Conservation (phyloP, 768 basidiomycete species). For the Sarcodon aspratus region DNA sequence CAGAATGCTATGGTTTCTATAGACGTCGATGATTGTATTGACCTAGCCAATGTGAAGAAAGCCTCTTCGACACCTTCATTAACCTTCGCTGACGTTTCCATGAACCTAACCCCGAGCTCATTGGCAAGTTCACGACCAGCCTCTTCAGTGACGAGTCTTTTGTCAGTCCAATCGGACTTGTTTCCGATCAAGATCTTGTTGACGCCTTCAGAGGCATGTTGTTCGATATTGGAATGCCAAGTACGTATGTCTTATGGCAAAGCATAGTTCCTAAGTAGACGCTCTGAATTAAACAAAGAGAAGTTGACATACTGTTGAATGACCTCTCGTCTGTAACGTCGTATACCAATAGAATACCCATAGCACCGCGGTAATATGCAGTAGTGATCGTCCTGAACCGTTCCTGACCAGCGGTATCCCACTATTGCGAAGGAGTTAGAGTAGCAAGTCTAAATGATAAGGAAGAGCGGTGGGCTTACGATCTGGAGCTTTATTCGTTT, state of each 20-base stretch:
- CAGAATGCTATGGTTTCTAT: neutral
- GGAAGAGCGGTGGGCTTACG: constrained; percentile 35
- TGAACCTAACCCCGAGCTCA: constrained; percentile 91
- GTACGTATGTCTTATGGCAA: constrained; percentile 77
- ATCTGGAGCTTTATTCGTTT: constrained; percentile 99
- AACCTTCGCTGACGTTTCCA: constrained; percentile 96
- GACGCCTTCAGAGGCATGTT: constrained; percentile 96
- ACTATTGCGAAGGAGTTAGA: constrained; percentile 35
- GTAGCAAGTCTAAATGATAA: neutral
- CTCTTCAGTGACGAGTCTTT: constrained; percentile 83
- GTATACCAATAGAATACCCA: constrained; percentile 98
- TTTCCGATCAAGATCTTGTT: constrained; percentile 99
- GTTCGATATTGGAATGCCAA: constrained; percentile 97
- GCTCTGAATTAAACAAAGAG: constrained; percentile 5
- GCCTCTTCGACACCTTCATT: constrained; percentile 98
- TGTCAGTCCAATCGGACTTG: constrained; percentile 98
- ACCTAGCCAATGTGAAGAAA: constrained; percentile 96
- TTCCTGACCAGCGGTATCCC: constrained; percentile 99
- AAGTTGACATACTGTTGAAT: constrained; percentile 73
- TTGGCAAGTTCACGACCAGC: constrained; percentile 88
- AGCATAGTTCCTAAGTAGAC: neutral
- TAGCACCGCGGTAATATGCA: constrained; percentile 97
- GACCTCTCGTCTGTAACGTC: constrained; percentile 92
- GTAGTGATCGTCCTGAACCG: constrained; percentile 98
- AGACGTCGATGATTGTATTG: constrained; percentile 14